A percentile compares a stretch with the other conserved stretches of the same genome.
phyloP scores from a whole-genome alignment of 2,329 filamentous ascomycete genomes.

The Cladosporium sphaerospermum region DNA sequence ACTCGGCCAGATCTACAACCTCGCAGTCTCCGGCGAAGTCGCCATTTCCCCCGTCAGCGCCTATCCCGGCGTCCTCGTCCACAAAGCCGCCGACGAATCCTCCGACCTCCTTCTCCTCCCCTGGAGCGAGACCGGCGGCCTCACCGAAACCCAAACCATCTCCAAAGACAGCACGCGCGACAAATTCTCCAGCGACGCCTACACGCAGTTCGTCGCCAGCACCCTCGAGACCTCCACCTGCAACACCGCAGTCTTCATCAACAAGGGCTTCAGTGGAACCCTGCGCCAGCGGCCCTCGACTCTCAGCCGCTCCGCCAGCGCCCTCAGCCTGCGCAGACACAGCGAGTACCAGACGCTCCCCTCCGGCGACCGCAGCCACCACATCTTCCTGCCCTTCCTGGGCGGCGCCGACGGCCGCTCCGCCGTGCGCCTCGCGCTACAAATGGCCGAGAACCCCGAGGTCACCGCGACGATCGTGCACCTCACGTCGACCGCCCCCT shows the following conservation, averaged over 20 bases:
- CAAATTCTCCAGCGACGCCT: conserved; percentile 56
- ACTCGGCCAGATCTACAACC: conserved; percentile 76
- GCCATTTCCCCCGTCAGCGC: conserved; percentile 70
- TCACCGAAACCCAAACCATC: conserved; percentile 57
- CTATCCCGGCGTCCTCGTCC: conserved; percentile 70
- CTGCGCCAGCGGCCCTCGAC: conserved; percentile 26
- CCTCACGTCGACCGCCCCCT: conserved; percentile 32
- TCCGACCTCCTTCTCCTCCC: conserved; percentile 73
- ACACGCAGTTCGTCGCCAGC: conserved; percentile 67
- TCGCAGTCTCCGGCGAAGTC: conserved; percentile 75
- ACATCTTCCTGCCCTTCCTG: conserved; percentile 82
- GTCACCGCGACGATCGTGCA: conserved; percentile 72
- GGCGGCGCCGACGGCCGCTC: conserved; percentile 76
- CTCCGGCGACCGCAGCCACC: conserved; percentile 64
- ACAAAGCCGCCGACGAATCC: conserved; percentile 49
- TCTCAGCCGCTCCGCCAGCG: conserved; percentile 47
- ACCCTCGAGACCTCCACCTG: conserved; percentile 59
- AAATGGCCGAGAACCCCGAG: conserved; percentile 71
- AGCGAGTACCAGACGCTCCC: conserved; percentile 51
- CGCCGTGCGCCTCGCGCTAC: conserved; percentile 73
- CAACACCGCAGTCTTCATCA: conserved; percentile 73
- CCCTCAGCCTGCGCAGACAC: conserved; percentile 54
- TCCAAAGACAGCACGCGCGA: conserved; percentile 49
- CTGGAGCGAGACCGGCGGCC: conserved; percentile 77
- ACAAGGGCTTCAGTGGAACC: conserved; percentile 58